Conservation (phyloP, 441 rosid genomes). For the Eruca vesicaria region DNA sequence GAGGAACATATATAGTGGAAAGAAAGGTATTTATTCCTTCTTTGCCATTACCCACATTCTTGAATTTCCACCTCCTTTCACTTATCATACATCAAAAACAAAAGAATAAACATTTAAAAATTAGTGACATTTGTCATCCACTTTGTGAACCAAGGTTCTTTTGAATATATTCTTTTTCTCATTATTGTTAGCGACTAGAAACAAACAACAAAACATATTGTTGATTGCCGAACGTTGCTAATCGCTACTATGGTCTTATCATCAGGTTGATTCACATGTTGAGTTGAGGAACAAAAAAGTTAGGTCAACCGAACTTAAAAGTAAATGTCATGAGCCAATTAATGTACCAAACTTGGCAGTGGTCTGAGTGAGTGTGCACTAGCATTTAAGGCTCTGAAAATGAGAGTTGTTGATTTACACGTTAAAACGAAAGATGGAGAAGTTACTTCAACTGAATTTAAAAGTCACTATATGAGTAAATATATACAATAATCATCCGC, state of each 20-base stretch:
- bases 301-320: not conserved
- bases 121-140: constrained; percentile 8
- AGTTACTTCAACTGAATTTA: not conserved
- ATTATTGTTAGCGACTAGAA: not conserved
- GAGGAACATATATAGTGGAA: constrained; percentile 41
- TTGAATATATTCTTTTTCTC: not conserved
- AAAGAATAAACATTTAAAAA: not conserved
- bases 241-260: not conserved
- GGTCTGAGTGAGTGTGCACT: not conserved
- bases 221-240: not conserved
- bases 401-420: not conserved
- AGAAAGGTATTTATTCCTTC: constrained; percentile 56
- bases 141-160: not conserved
- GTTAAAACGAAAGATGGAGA: not conserved
- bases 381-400: not conserved
- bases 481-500: not conserved
- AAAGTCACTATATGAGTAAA: not conserved
- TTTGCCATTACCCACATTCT: constrained; percentile 35
- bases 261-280: not conserved
- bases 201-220: not conserved
- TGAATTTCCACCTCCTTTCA: constrained; percentile 3
- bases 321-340: not conserved
- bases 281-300: not conserved
- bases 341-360: not conserved
- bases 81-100: not conserved